These are phyloP conservation scores for Cubamyces lactineus DNA, from an alignment of 768 basidiomycete genomes.

Conservation along the genomic window DNA sequence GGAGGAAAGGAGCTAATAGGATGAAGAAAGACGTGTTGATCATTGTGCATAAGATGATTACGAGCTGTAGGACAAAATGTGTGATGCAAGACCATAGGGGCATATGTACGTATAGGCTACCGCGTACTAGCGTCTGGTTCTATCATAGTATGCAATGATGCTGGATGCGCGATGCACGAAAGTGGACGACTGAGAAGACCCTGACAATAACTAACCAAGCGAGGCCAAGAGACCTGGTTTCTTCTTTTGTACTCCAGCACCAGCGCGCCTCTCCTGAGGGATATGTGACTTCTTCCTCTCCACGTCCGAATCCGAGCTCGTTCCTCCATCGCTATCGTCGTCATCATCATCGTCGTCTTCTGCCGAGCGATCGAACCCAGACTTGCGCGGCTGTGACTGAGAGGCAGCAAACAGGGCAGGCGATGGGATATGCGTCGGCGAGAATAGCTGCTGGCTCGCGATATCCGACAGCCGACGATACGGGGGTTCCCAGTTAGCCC, in stretches of 20 bases:
- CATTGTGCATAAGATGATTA: neutral
- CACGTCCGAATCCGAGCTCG: constrained; percentile 45
- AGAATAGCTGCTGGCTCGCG: constrained; percentile 39
- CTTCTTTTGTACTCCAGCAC: constrained; percentile 48
- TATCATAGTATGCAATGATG: constrained; percentile 6
- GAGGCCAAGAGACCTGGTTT: constrained; percentile 15
- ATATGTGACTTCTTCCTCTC: constrained; percentile 58
- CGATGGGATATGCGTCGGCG: constrained; percentile 33
- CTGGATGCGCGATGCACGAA: neutral
- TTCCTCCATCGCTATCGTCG: constrained; percentile 42
- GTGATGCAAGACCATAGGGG: neutral
- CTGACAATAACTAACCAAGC: neutral
- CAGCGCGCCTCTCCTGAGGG: constrained; percentile 59
- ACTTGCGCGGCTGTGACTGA: constrained; percentile 9
- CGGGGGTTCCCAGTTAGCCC: constrained; percentile 17
- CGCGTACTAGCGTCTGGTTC: neutral
- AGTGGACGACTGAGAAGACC: neutral
- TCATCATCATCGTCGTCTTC: constrained; percentile 41
- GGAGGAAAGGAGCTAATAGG: neutral
- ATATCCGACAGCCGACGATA: constrained; percentile 61
- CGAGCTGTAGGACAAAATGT: neutral
- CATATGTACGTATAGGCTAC: neutral
- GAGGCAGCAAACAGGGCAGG: constrained; percentile 25
- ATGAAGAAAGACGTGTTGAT: neutral
- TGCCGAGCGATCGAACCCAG: constrained; percentile 28